Evolutionary conservation across 1,284 basidiomycete genomes (phyloP), one percentile per base, ranked within the genome.

Genomic region (Exobasidium cylindrosporum): DNA sequence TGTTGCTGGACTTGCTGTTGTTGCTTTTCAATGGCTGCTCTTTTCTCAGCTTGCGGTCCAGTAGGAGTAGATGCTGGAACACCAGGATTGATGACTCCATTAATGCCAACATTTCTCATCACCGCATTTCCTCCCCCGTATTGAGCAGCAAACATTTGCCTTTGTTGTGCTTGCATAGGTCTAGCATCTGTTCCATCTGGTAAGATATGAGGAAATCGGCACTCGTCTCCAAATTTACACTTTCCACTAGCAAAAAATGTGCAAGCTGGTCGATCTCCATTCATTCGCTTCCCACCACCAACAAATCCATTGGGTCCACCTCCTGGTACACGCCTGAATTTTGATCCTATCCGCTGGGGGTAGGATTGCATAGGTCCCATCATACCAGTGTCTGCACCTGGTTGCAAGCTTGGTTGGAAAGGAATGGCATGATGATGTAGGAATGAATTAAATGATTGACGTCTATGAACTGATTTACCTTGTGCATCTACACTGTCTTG

Each of bases 161-260:
- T 28, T 46, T 50, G 57, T 26, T 58, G 57, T 32, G 57, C 57
- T n/a, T 58, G 47, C 43, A 54, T 29, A 14, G 32, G 54, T 4
- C 76, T 69, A 10, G 70, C 72, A 49, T 79, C 76, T 35, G 75
- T 71, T 55, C 77, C 77, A 54, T 79, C 76, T 1, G 76, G 68
- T 3, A 79, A 66, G 35, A 77, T 70, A 64, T 79, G 77, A 3
- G 77, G 77, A 70, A 78, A 79, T 30, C 69, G 72, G 63, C 77
- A 79, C 29, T 78, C 74, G 49, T 77, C 74, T 24, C 69, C 71
- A 49, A 76, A 74, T 60, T 69, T 70, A 69, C 77, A 79, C 6
- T 67, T 66, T 4, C 71, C 68, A n/a, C 67, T 67, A 5, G 69
- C 68, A 44, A 79, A 79, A 64, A 79, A 79, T 59, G 68, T 66